Conservation (phyloP, 306 rosid species). For the Prunus mume region DNA sequence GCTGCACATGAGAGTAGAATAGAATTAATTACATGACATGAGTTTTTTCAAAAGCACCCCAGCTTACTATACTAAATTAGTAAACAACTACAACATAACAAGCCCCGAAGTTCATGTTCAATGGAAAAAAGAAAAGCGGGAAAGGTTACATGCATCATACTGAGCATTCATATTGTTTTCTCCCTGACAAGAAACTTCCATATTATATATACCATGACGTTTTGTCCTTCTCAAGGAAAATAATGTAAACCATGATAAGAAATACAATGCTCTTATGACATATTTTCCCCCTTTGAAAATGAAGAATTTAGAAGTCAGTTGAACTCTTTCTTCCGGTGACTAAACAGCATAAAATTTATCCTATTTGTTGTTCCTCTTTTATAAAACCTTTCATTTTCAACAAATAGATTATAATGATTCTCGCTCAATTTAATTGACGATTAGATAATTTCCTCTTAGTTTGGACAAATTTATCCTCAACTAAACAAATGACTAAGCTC, state of each 20-base stretch:
- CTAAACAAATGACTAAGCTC: background rate
- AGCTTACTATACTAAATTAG: background rate
- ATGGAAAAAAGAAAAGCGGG: background rate
- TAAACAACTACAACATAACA: background rate
- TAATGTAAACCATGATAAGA: background rate
- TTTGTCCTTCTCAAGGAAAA: background rate
- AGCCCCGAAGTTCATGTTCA: background rate
- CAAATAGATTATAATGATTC: background rate
- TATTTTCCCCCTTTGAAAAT: background rate
- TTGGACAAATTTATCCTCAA: background rate
- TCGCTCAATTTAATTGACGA: background rate
- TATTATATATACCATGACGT: background rate
- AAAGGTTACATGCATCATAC: background rate
- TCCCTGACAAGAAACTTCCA: background rate
- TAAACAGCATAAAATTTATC: background rate
- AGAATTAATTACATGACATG: slow-evolving; percentile 1
- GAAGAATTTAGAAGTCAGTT: background rate
- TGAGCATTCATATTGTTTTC: background rate
- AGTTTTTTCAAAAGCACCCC: background rate
- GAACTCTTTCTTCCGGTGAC: background rate
- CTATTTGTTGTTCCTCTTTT: background rate
- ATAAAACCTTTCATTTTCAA: background rate
- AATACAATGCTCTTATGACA: background rate
- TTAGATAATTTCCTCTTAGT: background rate
- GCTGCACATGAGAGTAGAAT: slow-evolving; percentile 44